phyloP scores from a whole-genome alignment of 495 filamentous ascomycete species.

The Aspergillus affinis region DNA sequence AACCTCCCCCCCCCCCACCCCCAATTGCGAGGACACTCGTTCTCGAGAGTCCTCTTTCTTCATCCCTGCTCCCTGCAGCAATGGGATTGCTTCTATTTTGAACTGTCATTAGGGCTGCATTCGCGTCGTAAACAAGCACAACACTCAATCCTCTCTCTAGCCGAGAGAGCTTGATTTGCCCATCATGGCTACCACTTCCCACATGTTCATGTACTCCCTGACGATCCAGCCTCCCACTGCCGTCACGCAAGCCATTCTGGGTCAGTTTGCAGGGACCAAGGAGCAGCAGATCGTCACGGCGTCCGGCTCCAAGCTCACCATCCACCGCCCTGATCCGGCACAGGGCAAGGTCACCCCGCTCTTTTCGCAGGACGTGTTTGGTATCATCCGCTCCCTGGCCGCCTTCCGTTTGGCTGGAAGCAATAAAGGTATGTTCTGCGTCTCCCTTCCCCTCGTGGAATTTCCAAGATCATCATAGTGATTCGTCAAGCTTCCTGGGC shows the following conservation, averaged over 20 bases:
- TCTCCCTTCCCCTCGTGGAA: constrained; percentile 41
- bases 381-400: constrained; percentile 84
- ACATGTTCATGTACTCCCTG: constrained; percentile 96
- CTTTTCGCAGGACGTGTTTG: constrained; percentile 90
- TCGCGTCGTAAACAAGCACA: constrained; percentile 27
- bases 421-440: constrained; percentile 81
- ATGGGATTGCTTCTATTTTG: constrained; percentile 43
- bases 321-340: constrained; percentile 80
- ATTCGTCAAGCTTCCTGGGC: constrained; percentile 74
- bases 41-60: constrained; percentile 29
- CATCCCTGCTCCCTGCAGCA: constrained; percentile 27
- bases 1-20: constrained; percentile 9
- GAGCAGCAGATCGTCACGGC: constrained; percentile 97
- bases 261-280: constrained; percentile 90
- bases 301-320: constrained; percentile 82
- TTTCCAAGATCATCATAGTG: constrained; percentile 79
- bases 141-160: constrained; percentile 16
- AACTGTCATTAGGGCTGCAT: constrained; percentile 32
- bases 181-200: constrained; percentile 94
- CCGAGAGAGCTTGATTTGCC: constrained; percentile 25
- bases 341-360: constrained; percentile 83
- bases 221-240: constrained; percentile 90
- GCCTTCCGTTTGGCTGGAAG: constrained; percentile 90
- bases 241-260: constrained; percentile 84
- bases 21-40: constrained; percentile 25